Evolutionary conservation across 768 basidiomycete genomes (phyloP).

Genomic region (Daedaleopsis sinensis): DNA sequence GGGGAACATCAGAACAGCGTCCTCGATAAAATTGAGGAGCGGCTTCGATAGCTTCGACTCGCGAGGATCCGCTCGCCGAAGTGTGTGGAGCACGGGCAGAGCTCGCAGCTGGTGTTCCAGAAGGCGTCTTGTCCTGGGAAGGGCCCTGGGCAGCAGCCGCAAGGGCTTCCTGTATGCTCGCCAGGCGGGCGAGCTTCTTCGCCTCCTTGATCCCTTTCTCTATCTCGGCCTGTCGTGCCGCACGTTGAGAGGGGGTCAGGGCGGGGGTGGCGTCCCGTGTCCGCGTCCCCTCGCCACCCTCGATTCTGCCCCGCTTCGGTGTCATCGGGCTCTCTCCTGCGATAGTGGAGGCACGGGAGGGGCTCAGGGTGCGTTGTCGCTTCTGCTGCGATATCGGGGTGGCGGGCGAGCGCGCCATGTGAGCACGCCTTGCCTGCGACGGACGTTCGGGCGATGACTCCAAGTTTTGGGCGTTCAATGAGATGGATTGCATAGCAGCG

Average conservation of each 20-base stretch:
- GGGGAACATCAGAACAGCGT: slow-evolving; percentile 11
- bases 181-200: slow-evolving; percentile 8
- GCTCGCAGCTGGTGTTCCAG: neutral
- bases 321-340: neutral
- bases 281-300: neutral
- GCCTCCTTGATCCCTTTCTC: slow-evolving; percentile 1
- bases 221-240: slow-evolving; percentile 2
- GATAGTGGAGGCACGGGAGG: neutral
- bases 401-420: slow-evolving; percentile 11
- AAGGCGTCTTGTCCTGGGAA: slow-evolving; percentile 1
- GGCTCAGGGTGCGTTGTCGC: slow-evolving; percentile 5
- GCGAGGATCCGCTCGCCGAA: slow-evolving; percentile 3
- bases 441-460: slow-evolving; percentile 6
- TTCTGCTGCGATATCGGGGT: slow-evolving; percentile 8
- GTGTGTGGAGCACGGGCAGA: slow-evolving; percentile 4
- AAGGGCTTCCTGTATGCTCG: slow-evolving; percentile 15
- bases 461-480: neutral
- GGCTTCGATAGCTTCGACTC: neutral
- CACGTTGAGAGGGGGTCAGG: neutral
- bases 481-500: slow-evolving; percentile 1
- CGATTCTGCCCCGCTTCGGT: slow-evolving; percentile 9
- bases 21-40: neutral
- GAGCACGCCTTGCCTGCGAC: slow-evolving; percentile 11
- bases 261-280: slow-evolving; percentile 3
- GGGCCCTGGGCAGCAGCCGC: neutral